Base-by-base conservation (phyloP, 768 basidiomycete species). In the Lactifluus pinguis region DNA sequence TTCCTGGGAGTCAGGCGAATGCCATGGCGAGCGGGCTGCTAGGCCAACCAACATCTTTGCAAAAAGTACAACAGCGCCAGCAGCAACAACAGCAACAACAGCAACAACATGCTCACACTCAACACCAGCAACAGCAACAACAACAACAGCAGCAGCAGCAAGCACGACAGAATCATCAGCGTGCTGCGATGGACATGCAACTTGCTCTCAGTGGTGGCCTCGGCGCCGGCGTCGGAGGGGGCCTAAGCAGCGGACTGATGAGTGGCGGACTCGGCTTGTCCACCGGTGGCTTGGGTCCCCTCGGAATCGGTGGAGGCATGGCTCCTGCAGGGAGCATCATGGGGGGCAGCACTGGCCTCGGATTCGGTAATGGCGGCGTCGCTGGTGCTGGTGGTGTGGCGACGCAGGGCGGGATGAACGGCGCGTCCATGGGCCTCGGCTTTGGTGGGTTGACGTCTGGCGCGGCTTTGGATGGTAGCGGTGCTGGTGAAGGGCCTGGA, bases 1-100 rank as follows among this genome's bases (percentile, higher is more conserved):
- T 65, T 4, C 64, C 64, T 10, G 62, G 62, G 15, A 59, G 62
- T 5, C 58, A 64, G 34, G 64, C 64, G 29, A 65, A 63, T 34
- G 29, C 57, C 14, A 56, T 63, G 5, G 44, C 61, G 41, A 63
- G 57, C 25, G 62, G 62, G 10, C 42, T 65, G 9, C 30, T 64
- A 21, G 53, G 14, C 15, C 60, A 62, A 14, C 47, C 55, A 6
- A 7, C 48, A 34, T 13, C 57, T 14, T 53, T 42, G 4, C 49
- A 59, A 4, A 50, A 60, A 41, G 48, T 53, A 5, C 50, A 54
- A 21, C 64, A 51, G 10, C 56, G 29, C 7, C 63, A 57, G 15
- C 54, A 55, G 4, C 61, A 59, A 11, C 62, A 57, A 13, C 63
- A 57, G n/a, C 54, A 55, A 7, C 61, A 59, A 8, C 62, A 57